These are phyloP conservation scores for Ascomycota sp. DNA, from an alignment of 2,329 filamentous ascomycete genomes.

Conservation along the genomic window DNA sequence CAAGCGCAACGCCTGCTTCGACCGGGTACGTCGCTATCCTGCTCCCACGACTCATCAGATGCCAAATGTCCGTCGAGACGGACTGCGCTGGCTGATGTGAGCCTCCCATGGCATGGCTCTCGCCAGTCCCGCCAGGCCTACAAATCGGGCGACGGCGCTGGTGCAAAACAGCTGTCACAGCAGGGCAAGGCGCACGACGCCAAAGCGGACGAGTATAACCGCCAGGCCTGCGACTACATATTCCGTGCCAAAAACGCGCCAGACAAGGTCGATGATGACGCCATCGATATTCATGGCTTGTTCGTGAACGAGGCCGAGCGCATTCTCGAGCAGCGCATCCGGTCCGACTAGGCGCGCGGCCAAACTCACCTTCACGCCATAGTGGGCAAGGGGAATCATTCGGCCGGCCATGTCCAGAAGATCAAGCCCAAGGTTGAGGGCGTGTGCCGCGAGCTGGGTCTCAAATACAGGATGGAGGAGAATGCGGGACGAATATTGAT, in stretches of 20 bases:
- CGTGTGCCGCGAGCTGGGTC: constrained; percentile 61
- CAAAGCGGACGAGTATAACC: constrained; percentile 75
- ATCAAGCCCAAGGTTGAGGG: constrained; percentile 89
- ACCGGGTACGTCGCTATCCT: constrained; percentile 29
- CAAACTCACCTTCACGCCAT: constrained; percentile 83
- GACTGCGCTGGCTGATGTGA: neutral
- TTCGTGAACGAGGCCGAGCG: constrained; percentile 89
- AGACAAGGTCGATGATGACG: constrained; percentile 55
- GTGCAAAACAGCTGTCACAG: constrained; percentile 66
- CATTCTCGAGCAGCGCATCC: constrained; percentile 71
- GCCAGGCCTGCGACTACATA: constrained; percentile 79
- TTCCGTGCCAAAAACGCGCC: constrained; percentile 84
- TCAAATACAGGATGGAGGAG: constrained; percentile 69
- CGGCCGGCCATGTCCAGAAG: constrained; percentile 63
- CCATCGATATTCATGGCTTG: constrained; percentile 85
- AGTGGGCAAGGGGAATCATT: constrained; percentile 89
- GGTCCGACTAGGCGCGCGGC: constrained; percentile 49
- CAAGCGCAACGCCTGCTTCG: constrained; percentile 61
- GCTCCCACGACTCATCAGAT: neutral
- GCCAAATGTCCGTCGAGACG: no score
- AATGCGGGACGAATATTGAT: constrained; percentile 83
- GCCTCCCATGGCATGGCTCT: neutral
- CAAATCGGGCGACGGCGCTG: constrained; percentile 57
- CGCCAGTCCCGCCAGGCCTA: constrained; percentile 58
- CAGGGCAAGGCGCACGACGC: constrained; percentile 70